Base-by-base conservation (phyloP, 805 yeast species). In the Zygotorulaspora chibaensis region DNA sequence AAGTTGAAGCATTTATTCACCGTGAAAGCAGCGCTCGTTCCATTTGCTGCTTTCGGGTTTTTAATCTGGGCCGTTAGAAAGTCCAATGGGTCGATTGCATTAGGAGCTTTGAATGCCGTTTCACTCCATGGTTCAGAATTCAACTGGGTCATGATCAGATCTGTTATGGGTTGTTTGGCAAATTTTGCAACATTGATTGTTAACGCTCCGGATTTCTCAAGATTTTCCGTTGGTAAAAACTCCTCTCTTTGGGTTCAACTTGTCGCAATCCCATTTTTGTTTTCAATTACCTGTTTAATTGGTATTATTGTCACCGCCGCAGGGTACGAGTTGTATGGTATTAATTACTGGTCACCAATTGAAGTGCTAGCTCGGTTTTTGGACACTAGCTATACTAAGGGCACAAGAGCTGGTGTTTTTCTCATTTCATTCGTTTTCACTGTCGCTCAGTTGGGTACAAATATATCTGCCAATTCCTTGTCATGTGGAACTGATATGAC, bases 301-400 rank as follows among this genome's bases (percentile, higher is more conserved):
- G 95, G 95, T 56, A 81, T 87, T 48, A 67, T 87, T 50, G 87
- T 85, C 16, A 80, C 90, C 20, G 82, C 91, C 9, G 84, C 93
- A 77, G 69, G 74, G 15, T 65, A 67, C 41, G 50, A 65, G 33
- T 56, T 69, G 33, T 70, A 67, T 46, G 75, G 75, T 2, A 60
- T 65, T n/a, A 66, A 66, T 23, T 67, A 71, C 37, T 74, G 76
- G 76, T 61, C 69, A 27, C 77, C 76, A 36, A 60, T 71, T 44
- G 90, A 83, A 52, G 86, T 86, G 8, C 71, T 86, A 56, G 75
- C 73, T 6, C 66, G 63, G 39, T 70, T 71, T 50, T 67, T 69
- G 42, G 59, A 57, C 3, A 51, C 65, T 10, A 66, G 72, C 53
- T 62, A 58, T 42, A 61, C 63, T 3, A 56, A 69, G 3, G 80